Conservation (phyloP, 2,329 filamentous ascomycete species). For the Mycosphaerella sp. region DNA sequence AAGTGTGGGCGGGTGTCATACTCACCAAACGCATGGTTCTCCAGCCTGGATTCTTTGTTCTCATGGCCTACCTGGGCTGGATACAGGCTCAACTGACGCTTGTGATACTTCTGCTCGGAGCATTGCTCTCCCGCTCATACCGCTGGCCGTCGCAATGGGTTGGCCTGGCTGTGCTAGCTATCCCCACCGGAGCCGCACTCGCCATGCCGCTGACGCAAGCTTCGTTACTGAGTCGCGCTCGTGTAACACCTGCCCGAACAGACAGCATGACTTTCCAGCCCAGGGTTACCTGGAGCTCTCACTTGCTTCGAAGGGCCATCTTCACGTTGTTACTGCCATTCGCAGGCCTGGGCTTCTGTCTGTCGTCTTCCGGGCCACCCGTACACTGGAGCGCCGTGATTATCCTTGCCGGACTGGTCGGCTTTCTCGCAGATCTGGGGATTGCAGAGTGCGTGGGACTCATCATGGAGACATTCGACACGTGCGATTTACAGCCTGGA, state of each 20-base stretch:
- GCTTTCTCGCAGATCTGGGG: slow-evolving; percentile 65
- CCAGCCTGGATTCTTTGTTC: slow-evolving; percentile 65
- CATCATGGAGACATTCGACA: slow-evolving; percentile 76
- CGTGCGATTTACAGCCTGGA: slow-evolving; percentile 68
- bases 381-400: slow-evolving; percentile 58
- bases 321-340: slow-evolving; percentile 64
- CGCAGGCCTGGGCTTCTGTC: slow-evolving; percentile 59
- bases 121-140: slow-evolving; percentile 64
- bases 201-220: slow-evolving; percentile 70
- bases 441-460: slow-evolving; percentile 70
- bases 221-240: slow-evolving; percentile 59
- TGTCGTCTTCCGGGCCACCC: slow-evolving; percentile 57
- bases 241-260: slow-evolving; percentile 52
- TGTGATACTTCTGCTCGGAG: slow-evolving; percentile 63
- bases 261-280: slow-evolving; percentile 62
- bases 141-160: slow-evolving; percentile 57
- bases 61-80: slow-evolving; percentile 69
- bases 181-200: slow-evolving; percentile 62
- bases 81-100: slow-evolving; percentile 71
- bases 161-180: slow-evolving; percentile 58
- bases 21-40: slow-evolving; percentile 64
- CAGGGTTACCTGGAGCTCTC: slow-evolving; percentile 62
- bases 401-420: slow-evolving; percentile 58
- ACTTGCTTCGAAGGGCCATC: slow-evolving; percentile 60
- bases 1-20: slow-evolving; percentile 63